phyloP scores from a whole-genome alignment of 495 filamentous ascomycete species.

The Aspergillus biplanus region DNA sequence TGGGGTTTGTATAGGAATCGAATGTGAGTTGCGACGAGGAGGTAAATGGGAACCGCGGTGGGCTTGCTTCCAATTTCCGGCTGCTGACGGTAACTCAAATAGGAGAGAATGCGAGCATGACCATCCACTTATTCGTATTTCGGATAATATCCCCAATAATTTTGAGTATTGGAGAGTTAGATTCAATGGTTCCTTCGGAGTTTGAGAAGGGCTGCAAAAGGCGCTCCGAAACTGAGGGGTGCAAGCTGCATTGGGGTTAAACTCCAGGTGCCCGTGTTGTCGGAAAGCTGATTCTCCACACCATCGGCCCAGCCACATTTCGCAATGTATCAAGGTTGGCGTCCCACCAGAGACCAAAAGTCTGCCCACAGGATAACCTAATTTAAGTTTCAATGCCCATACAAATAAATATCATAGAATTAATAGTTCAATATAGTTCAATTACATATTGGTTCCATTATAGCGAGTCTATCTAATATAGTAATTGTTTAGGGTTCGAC shows the following conservation, averaged over 20 bases:
- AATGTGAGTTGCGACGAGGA: slow-evolving; percentile 5
- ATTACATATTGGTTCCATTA: neutral
- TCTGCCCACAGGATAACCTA: neutral
- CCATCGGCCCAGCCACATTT: slow-evolving; percentile 27
- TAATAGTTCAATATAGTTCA: neutral
- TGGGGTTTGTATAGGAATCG: neutral
- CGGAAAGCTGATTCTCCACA: slow-evolving; percentile 21
- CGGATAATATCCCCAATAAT: neutral
- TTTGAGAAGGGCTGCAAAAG: neutral
- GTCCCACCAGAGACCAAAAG: neutral
- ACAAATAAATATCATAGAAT: neutral
- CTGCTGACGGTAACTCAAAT: slow-evolving; percentile 19
- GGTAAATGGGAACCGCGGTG: neutral
- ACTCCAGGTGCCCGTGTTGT: too few species aligned
- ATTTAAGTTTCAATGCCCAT: neutral
- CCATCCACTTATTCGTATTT: slow-evolving; percentile 3
- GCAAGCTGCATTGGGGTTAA: neutral
- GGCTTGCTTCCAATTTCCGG: neutral
- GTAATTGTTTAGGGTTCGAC: neutral
- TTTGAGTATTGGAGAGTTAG: neutral
- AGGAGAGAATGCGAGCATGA: slow-evolving; percentile 21
- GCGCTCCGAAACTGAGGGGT: neutral
- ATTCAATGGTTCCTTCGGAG: neutral
- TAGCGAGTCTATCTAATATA: neutral
- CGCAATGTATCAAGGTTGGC: neutral